phyloP scores from a whole-genome alignment of 2,329 filamentous ascomycete species.

The Trichoderma sp. region DNA sequence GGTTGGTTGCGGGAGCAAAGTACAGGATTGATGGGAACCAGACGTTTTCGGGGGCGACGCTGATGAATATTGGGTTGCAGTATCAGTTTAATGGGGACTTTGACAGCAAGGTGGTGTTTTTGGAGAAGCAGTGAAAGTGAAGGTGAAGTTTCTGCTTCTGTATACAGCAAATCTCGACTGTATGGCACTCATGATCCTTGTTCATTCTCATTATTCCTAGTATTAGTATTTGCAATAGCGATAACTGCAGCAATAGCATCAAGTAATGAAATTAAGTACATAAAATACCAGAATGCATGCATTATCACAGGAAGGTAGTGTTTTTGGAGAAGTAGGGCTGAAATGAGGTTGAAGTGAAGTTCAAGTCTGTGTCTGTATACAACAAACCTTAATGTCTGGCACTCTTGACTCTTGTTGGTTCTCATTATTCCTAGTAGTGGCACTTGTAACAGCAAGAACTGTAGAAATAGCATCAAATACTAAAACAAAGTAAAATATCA shows the following conservation, averaged over 20 bases:
- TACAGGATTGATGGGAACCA: constrained; percentile 56
- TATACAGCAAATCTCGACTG: not conserved
- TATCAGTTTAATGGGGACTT: constrained; percentile 54
- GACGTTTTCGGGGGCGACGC: constrained; percentile 57
- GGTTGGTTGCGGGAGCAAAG: constrained; percentile 53
- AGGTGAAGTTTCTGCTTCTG: not conserved
- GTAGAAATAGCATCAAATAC: not conserved
- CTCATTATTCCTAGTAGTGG: not conserved
- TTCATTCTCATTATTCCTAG: not conserved
- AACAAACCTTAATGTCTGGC: too few relatives aligned
- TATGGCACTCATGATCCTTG: too few relatives aligned
- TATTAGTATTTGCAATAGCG: not conserved
- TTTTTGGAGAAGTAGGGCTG: too few relatives aligned
- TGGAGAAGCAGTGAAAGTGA: constrained; percentile 44
- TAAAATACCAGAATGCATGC: too few relatives aligned
- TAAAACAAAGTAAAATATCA: not conserved
- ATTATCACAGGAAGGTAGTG: too few relatives aligned
- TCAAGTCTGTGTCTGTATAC: too few relatives aligned
- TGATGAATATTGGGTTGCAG: constrained; percentile 65
- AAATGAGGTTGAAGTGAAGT: too few relatives aligned
- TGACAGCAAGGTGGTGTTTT: constrained; percentile 56
- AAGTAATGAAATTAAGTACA: not conserved
- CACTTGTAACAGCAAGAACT: not conserved
- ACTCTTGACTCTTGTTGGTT: too few relatives aligned
- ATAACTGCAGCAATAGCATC: not conserved